Base-by-base conservation (phyloP, 345 rosid genomes). In the Eucalyptus guilfoylei region DNA sequence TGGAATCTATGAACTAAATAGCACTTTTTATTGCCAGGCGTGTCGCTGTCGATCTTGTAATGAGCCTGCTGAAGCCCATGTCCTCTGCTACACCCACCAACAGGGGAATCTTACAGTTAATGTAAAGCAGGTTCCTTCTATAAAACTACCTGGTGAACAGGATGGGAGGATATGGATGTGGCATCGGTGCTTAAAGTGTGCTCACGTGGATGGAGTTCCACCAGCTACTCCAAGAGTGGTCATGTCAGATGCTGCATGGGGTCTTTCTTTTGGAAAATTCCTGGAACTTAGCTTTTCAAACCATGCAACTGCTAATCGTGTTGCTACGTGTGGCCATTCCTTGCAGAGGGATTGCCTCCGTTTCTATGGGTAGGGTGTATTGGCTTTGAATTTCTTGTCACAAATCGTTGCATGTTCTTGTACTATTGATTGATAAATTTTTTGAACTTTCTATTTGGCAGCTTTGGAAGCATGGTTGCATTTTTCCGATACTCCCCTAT, bases 121-220 rank as follows among this genome's bases (percentile, higher is more conserved):
- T 90, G 99, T 97, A 85, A 95, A 96, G 91, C 94, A 92, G 60
- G 95, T 94, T 80, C 54, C 96, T 45, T 93, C 96, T 50, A 91
- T 92, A 87, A 96, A 94, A 92, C 94, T 98, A 60, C 97, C 97
- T 17, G 99, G 99, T 90, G 98, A 95, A 89, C 94, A 89, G 87
- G 99, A 98, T 92, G 99, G 98, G 88, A 97, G 94, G 92, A 97
- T 98, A 90, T 98, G 99, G 99, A 97, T 98, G 99, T 98, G 99
- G 99, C 99, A 98, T 80, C 96, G 99, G 28, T 98, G 99, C 96
- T 91, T 98, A 69, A 93, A 95, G 92, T 98, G 99, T 91, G 94
- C 95, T 89, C 97, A 91, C 64, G 94, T 91, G 26, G 95, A 96
- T 93, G 99, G 99, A 50, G 97, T 97, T 88, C 99, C 99, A 83